Percentiles rank a stretch among this genome's conserved stretches.
Evolutionary conservation across 1,284 basidiomycete genomes (phyloP).

Genomic region (Moesziomyces sp.): DNA sequence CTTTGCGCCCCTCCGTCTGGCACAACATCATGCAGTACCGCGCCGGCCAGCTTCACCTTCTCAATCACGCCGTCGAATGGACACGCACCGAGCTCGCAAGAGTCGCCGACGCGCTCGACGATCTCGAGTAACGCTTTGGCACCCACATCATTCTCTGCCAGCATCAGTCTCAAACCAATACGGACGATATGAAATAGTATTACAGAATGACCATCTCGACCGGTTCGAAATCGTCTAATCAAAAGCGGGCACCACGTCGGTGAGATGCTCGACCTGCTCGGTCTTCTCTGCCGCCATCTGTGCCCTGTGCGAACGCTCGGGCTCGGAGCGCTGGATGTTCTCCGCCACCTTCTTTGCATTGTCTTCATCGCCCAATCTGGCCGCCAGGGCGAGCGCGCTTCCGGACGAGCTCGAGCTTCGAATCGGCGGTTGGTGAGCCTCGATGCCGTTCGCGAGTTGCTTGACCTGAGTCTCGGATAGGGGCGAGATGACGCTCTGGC

Average conservation of each 20-base stretch:
- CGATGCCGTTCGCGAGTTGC: neutral
- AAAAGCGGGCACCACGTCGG: slow-evolving; percentile 37
- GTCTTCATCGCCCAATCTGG: slow-evolving; percentile 20
- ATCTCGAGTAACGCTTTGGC: neutral
- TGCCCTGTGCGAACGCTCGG: slow-evolving; percentile 27
- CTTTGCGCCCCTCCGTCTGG: slow-evolving; percentile 10
- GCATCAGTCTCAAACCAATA: neutral
- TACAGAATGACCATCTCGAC: neutral
- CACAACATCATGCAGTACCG: slow-evolving; percentile 29
- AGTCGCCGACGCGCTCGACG: slow-evolving; percentile 34
- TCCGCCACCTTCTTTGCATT: slow-evolving; percentile 16
- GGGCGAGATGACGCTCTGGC: slow-evolving; percentile 19
- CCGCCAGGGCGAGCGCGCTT: slow-evolving; percentile 21
- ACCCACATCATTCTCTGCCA: too few species aligned
- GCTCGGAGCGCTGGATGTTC: slow-evolving; percentile 12
- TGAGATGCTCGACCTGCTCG: slow-evolving; percentile 28
- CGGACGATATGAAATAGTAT: neutral
- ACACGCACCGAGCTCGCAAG: slow-evolving; percentile 24
- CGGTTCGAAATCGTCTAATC: slow-evolving; percentile 10
- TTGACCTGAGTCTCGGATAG: slow-evolving; percentile 3
- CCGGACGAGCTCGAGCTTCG: slow-evolving; percentile 17
- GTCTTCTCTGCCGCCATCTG: slow-evolving; percentile 43
- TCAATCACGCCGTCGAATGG: slow-evolving; percentile 45
- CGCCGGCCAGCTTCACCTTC: slow-evolving; percentile 26
- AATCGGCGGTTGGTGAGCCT: neutral